Evolutionary conservation across 2,329 filamentous ascomycete species (phyloP), one percentile per base, ranked within the genome.

Genomic region (Aspergillus clavatus): DNA sequence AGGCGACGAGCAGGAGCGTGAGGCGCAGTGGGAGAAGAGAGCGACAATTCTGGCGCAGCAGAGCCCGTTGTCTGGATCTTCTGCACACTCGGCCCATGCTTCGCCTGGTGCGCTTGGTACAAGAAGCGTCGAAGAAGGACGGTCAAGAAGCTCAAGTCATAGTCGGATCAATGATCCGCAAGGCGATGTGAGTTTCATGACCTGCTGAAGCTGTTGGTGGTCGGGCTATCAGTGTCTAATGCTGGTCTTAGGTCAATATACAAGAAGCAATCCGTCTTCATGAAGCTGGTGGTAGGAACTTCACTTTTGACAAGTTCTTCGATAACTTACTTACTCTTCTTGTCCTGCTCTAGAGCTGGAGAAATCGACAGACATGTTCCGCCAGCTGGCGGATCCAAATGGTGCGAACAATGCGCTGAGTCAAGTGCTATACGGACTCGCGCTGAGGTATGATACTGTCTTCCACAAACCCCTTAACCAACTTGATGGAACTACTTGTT

Each of bases 181-280:
- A 41, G 60, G 60, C 43, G 68, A 71, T 63, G 68, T 71, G 60
- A 43, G 64, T 54, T 8, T 12, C 39, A 7, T 14, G 14, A 21
- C 18, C 1, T 16, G 7, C 27, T 16, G 5, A 27, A 21, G 42
- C 18, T 33, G 23, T 23, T 14, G 12, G 28, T 28, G 10, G 21
- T 12, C 29, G 10, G 24, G 19, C 19, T 33, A 10, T 38, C 31
- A 14, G 18, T 16, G 35, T 37, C 29, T 52, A 40, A 50, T 46
- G 8, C n/a, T 6, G 12, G 33, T 18, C 43, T 22, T 52, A 71
- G 68, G 45, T 62, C 47, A 83, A 87, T 67, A 95, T 98, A 47
- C 91, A 96, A 69, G 84, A 94, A 70, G 93, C 93, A n/a, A 98
- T 98, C 63, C 80, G 86, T 50, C 75, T 97, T 53, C 93, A 98